phyloP scores from a whole-genome alignment of 768 basidiomycete species.

The Trametes cinnabarina region DNA sequence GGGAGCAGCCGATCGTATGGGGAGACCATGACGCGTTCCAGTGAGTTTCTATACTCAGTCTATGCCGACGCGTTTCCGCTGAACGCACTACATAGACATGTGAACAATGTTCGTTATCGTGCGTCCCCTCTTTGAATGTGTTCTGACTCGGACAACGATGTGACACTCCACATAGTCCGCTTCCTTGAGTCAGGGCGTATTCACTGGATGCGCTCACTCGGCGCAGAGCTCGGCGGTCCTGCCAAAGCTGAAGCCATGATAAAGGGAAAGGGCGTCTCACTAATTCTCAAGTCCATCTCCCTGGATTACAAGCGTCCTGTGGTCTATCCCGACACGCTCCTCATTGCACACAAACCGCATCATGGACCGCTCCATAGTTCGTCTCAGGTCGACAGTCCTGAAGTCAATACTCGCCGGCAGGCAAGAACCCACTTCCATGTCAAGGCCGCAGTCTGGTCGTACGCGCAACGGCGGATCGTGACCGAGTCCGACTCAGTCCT shows the following conservation, averaged over 20 bases:
- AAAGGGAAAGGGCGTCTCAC: slow-evolving; percentile 59
- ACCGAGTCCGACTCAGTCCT: slow-evolving; percentile 61
- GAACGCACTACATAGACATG: slow-evolving; percentile 49
- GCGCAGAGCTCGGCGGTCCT: slow-evolving; percentile 57
- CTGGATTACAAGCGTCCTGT: slow-evolving; percentile 70
- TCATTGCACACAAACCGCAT: slow-evolving; percentile 60
- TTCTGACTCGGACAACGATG: background rate
- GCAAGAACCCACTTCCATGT: slow-evolving; percentile 47
- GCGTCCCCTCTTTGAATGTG: slow-evolving; percentile 22
- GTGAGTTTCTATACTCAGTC: slow-evolving; percentile 39
- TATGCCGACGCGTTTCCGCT: background rate
- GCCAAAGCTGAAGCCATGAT: slow-evolving; percentile 55
- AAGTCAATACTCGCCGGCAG: background rate
- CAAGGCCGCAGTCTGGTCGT: slow-evolving; percentile 59
- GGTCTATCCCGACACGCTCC: slow-evolving; percentile 71
- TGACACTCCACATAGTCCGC: slow-evolving; percentile 42
- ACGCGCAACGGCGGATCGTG: slow-evolving; percentile 59
- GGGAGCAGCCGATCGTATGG: slow-evolving; percentile 78
- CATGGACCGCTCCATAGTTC: slow-evolving; percentile 17
- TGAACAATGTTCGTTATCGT: slow-evolving; percentile 78
- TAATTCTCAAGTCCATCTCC: slow-evolving; percentile 71
- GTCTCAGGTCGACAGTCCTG: slow-evolving; percentile 5
- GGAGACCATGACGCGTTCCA: slow-evolving; percentile 78
- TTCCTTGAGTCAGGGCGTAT: slow-evolving; percentile 76
- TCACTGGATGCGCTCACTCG: slow-evolving; percentile 61